Evolutionary conservation across 2,329 filamentous ascomycete genomes (phyloP).

Genomic region (Fusarium denticulatum): DNA sequence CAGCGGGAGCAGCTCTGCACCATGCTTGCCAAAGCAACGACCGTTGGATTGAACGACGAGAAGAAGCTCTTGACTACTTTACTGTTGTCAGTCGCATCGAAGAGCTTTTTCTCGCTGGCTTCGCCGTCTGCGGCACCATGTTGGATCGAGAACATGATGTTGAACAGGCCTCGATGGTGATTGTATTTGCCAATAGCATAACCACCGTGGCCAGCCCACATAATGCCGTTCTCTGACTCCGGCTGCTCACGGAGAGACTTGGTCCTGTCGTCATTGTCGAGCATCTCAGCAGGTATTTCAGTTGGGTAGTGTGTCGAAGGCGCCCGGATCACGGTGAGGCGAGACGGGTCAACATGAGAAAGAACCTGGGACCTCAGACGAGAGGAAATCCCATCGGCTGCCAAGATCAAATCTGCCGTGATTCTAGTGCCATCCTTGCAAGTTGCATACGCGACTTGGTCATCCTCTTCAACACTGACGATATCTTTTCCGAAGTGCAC

Average conservation of each 20-base stretch:
- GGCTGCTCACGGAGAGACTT: background rate
- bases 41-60: background rate
- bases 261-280: background rate
- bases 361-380: background rate
- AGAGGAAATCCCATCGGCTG: constrained; percentile 9
- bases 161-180: constrained; percentile 4
- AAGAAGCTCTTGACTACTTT: background rate
- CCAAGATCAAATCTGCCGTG: background rate
- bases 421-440: background rate
- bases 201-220: constrained; percentile 10
- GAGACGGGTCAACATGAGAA: background rate
- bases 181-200: constrained; percentile 13
- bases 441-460: background rate
- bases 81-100: background rate
- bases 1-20: background rate
- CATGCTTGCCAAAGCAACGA: background rate
- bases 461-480: background rate
- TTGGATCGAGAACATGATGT: constrained; percentile 14
- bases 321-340: background rate
- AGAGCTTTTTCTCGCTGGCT: constrained; percentile 1
- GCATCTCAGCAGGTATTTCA: background rate
- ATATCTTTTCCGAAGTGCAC: constrained; percentile 2
- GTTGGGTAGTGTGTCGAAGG: constrained; percentile 15
- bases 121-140: background rate
- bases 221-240: background rate